phyloP scores from a whole-genome alignment of 1,139 yeast species.

The Barnettozyma hawaiiensis region DNA sequence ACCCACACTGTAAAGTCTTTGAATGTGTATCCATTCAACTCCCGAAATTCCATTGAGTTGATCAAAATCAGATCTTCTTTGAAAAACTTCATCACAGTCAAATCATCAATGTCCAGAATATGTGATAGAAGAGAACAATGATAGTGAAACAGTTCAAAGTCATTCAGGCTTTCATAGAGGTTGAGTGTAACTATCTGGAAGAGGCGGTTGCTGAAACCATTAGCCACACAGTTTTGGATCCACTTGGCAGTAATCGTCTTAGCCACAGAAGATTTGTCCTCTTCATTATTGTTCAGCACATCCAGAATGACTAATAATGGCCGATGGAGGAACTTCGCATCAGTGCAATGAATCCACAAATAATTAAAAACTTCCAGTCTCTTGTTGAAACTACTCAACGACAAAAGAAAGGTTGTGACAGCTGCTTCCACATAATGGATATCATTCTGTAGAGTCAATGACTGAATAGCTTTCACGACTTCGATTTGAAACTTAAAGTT shows the following conservation, averaged over 20 bases:
- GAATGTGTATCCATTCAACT: slow-evolving; percentile 54
- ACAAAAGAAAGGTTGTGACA: slow-evolving; percentile 41
- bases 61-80: slow-evolving; percentile 52
- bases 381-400: slow-evolving; percentile 33
- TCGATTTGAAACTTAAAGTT: slow-evolving; percentile 22
- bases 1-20: slow-evolving; percentile 47
- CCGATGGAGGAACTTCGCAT: slow-evolving; percentile 43
- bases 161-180: slow-evolving; percentile 38
- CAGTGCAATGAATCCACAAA: slow-evolving; percentile 57
- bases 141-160: slow-evolving; percentile 54
- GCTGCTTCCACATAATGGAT: slow-evolving; percentile 55
- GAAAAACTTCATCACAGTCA: slow-evolving; percentile 40
- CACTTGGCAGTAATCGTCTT: slow-evolving; percentile 50
- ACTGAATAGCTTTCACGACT: slow-evolving; percentile 19
- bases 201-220: slow-evolving; percentile 55
- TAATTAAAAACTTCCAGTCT: slow-evolving; percentile 46
- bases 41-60: slow-evolving; percentile 33
- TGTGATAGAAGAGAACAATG: slow-evolving; percentile 46
- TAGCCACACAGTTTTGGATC: slow-evolving; percentile 44
- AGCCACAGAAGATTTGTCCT: slow-evolving; percentile 37
- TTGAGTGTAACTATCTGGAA: slow-evolving; percentile 40
- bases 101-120: slow-evolving; percentile 42
- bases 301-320: slow-evolving; percentile 71
- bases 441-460: slow-evolving; percentile 20
- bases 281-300: slow-evolving; percentile 42